Evolutionary conservation across 805 yeast genomes (phyloP), one percentile per base, ranked within the genome.

Genomic region (Lipomyces anomalus): DNA sequence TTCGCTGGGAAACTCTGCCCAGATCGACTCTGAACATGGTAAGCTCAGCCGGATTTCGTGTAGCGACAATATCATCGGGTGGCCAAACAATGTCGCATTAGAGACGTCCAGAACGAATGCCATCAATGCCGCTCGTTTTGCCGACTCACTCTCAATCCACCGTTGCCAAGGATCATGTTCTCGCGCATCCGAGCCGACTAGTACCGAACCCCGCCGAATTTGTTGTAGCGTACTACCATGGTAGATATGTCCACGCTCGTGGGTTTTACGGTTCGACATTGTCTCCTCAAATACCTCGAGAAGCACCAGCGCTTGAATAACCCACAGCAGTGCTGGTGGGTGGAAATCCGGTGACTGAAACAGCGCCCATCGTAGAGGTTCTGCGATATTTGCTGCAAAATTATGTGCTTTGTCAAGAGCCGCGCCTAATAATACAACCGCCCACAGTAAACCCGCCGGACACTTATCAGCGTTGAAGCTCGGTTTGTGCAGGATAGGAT

Each of bases 161-260:
- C n/a, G n/a, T n/a, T n/a, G n/a, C n/a, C n/a, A n/a, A n/a, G n/a
- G n/a, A n/a, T n/a, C n/a, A n/a, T n/a, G n/a, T n/a, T n/a, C n/a
- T n/a, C n/a, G n/a, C n/a, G n/a, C n/a, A n/a, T n/a, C n/a, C n/a
- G n/a, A n/a, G n/a, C n/a, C n/a, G n/a, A n/a, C n/a, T n/a, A n/a
- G n/a, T n/a, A n/a, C n/a, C n/a, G n/a, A n/a, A n/a, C n/a, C n/a
- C n/a, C 95, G 70, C 54, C 94, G 67, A 41, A 86, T 65, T 33
- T 86, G 65, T 61, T 86, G 95, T 32, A 52, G 22, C 17, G 88
- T 79, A 0, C 95, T 82, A 3, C 92, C 95, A 62, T 87, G 95
- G 60, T 87, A 95, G 18, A 87, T 67, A 62, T 82, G 90, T 0
- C 85, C 84, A 40, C 95, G 65, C 64, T 87, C 95, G 61, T 86